Base-by-base conservation (phyloP, 2,329 filamentous ascomycete genomes). In the Xylaria arbuscula region DNA sequence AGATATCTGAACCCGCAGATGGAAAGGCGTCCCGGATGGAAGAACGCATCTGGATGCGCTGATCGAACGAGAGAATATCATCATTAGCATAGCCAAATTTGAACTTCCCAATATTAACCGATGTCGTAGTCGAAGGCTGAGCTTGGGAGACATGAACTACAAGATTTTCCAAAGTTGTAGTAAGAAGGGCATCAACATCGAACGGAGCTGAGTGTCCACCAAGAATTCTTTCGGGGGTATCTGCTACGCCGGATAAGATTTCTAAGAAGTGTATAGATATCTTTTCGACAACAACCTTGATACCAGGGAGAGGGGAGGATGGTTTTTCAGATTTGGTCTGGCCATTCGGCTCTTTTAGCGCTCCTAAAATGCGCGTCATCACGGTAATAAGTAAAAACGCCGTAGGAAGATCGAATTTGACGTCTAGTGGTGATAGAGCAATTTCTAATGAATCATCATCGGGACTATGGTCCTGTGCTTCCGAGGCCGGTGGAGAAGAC, bases 31-130 rank as follows among this genome's bases (percentile, higher is more conserved):
- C 89, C 58, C 84, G 83, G 1, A 89, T 83, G 1, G 89, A 91
- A 34, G 86, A 83, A 45, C 84, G 85, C 84, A 90, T 86, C 55
- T 87, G 86, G 42, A 84, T 80, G 19, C 82, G 83, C 47, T 84
- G 83, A 71, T 90, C 86, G 69, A 92, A 91, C 1, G 87, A 90
- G 42, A 92, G 70, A 42, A 92, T 90, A 64, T 89, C 86, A 47
- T 87, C 88, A 68, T 87, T 83, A 1, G 84, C 83, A 74, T 91
- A 91, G 0, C 89, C 89, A 72, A 92, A 88, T 0, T 82, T 82
- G 73, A 92, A 87, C 69, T 87, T 88, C 70, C 87, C 82, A 1
- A 90, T 74, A 51, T 84, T 81, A 11, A 89, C 73, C 48, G 78
- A 83, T 4, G 80, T 77, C 54, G 82, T 72, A 28, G 75, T 76